Conservation (phyloP, 2,329 filamentous ascomycete species). For the Lomentospora prolificans region DNA sequence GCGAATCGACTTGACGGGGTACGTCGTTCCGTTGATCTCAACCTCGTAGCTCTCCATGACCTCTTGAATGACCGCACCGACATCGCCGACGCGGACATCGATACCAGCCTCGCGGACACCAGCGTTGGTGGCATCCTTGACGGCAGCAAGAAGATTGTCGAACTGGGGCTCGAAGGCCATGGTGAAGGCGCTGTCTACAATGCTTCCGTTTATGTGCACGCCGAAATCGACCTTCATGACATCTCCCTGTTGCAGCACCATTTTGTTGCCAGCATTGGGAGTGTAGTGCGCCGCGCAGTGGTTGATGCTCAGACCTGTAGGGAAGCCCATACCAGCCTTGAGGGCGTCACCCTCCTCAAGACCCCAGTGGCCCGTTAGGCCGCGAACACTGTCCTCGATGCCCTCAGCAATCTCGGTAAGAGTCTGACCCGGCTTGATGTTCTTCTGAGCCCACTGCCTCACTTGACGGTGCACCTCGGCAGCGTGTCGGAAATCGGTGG, state of each 20-base stretch:
- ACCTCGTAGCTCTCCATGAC: conserved; percentile 71
- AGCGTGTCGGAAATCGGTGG: conserved; percentile 64
- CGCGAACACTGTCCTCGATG: conserved; percentile 68
- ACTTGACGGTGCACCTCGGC: conserved; percentile 72
- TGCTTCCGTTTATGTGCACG: conserved; percentile 69
- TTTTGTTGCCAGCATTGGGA: conserved; percentile 70
- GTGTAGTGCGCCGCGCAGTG: conserved; percentile 72
- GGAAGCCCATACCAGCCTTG: conserved; percentile 69
- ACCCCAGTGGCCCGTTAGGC: conserved; percentile 61
- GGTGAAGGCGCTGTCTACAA: conserved; percentile 75
- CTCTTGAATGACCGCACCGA: conserved; percentile 63
- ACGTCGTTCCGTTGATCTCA: conserved; percentile 56
- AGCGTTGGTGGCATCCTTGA: conserved; percentile 71
- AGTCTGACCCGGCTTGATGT: conserved; percentile 65
- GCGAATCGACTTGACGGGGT: conserved; percentile 61
- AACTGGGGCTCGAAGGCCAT: conserved; percentile 66
- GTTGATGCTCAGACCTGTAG: conserved; percentile 68
- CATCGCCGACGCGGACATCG: conserved; percentile 65
- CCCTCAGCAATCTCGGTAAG: conserved; percentile 69
- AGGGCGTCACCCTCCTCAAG: conserved; percentile 64
- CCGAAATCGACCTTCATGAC: conserved; percentile 80
- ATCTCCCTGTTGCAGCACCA: conserved; percentile 61
- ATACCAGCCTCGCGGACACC: conserved; percentile 75
- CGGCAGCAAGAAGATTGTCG: conserved; percentile 63
- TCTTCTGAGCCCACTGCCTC: conserved; percentile 64